Percentiles rank a stretch among this genome's conserved stretches.
Evolutionary conservation across 306 rosid genomes (phyloP).

Genomic region (Quillaja saponaria): DNA sequence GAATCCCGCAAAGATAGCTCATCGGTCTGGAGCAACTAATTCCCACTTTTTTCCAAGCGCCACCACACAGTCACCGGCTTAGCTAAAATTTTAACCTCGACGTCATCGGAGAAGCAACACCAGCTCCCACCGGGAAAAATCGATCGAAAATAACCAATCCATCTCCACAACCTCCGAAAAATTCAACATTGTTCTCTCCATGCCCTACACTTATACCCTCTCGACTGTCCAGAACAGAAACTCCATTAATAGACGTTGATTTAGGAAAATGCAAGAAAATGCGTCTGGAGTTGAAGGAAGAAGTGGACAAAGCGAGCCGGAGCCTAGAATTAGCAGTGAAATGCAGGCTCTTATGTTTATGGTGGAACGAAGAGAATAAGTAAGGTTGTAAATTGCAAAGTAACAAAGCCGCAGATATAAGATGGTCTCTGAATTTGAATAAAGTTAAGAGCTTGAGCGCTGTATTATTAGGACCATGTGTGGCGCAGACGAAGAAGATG

Average conservation of each 20-base stretch:
- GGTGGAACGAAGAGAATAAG: conserved; percentile 31
- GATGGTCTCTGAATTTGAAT: neutral
- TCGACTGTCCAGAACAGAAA: conserved; percentile 42
- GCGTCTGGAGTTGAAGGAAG: conserved; percentile 28
- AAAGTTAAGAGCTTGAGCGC: conserved; percentile 28
- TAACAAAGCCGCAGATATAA: conserved; percentile 38
- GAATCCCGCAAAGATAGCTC: conserved; percentile 80
- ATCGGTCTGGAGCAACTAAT: conserved; percentile 73
- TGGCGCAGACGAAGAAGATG: conserved; percentile 7
- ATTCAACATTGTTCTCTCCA: conserved; percentile 29
- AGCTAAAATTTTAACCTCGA: conserved; percentile 40
- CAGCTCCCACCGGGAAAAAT: conserved; percentile 78
- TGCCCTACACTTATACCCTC: conserved; percentile 25
- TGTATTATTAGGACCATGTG: conserved; percentile 20
- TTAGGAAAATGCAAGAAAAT: conserved; percentile 26
- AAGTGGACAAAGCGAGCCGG: conserved; percentile 21
- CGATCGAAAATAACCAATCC: conserved; percentile 38
- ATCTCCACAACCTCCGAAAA: conserved; percentile 37
- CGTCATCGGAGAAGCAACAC: conserved; percentile 74
- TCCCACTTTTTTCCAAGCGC: conserved; percentile 85
- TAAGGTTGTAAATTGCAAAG: conserved; percentile 42
- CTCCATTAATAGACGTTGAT: conserved; percentile 66
- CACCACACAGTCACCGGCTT: conserved; percentile 76
- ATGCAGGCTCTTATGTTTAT: conserved; percentile 23
- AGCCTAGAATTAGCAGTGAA: conserved; percentile 18